These are phyloP conservation scores for Avicennia marina DNA, from an alignment of 257 asterid genomes.

Conservation along the genomic window DNA sequence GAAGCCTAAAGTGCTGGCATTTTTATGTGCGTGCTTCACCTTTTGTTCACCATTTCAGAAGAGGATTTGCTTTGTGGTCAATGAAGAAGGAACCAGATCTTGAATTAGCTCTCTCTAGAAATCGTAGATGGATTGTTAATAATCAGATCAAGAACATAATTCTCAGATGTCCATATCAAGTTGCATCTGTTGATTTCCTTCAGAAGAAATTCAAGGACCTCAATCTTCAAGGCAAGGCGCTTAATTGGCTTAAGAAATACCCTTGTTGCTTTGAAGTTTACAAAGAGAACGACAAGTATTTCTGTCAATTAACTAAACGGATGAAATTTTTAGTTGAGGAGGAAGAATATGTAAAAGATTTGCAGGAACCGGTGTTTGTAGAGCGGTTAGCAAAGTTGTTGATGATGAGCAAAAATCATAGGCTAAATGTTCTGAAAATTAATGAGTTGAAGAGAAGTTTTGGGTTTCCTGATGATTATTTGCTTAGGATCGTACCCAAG, in stretches of 20 bases:
- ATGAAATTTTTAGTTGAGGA: constrained; percentile 77
- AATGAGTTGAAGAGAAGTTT: constrained; percentile 65
- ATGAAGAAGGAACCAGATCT: constrained; percentile 96
- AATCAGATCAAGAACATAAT: constrained; percentile 84
- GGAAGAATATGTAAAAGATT: constrained; percentile 72
- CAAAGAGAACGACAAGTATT: constrained; percentile 46
- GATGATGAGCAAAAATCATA: constrained; percentile 78
- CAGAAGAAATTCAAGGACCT: constrained; percentile 83
- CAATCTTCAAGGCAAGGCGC: constrained; percentile 81
- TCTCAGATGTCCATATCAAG: constrained; percentile 60
- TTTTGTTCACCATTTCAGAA: constrained; percentile 9
- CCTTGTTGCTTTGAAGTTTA: constrained; percentile 88
- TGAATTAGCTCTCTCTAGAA: constrained; percentile 70
- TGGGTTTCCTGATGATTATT: constrained; percentile 88
- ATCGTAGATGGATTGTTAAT: constrained; percentile 86
- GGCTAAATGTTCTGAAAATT: constrained; percentile 62
- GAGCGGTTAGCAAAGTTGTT: constrained; percentile 70
- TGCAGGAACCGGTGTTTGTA: constrained; percentile 56
- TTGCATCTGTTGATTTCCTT: constrained; percentile 48
- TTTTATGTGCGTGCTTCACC: constrained; percentile 11
- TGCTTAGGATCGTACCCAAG: constrained; percentile 74
- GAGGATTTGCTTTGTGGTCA: constrained; percentile 71
- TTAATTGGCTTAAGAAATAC: constrained; percentile 84
- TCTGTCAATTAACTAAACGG: constrained; percentile 56
- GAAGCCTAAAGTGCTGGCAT: constrained; percentile 22